A percentile compares a stretch with the other conserved stretches of the same genome.
Conservation (phyloP, 176 grass and related monocot species). For the Carex myosuroides region DNA sequence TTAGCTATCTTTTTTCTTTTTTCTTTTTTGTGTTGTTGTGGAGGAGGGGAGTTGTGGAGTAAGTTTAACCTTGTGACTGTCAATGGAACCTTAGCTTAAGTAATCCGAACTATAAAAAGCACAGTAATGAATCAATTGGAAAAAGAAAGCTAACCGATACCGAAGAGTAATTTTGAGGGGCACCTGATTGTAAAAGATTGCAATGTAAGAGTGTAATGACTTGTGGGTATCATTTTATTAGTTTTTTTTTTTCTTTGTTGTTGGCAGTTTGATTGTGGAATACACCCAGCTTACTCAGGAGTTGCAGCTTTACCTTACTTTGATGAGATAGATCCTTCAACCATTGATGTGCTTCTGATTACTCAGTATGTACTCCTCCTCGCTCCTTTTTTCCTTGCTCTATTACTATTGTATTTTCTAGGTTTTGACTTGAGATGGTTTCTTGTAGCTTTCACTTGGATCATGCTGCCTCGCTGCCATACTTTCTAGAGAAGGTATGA, state of each 20-base stretch:
- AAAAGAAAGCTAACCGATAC: neutral
- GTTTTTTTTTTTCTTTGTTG: neutral
- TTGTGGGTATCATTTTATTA: neutral
- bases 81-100: too few relatives aligned
- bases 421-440: neutral
- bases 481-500: constrained; percentile 89
- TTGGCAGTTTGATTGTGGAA: constrained; percentile 82
- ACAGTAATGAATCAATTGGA: neutral
- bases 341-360: constrained; percentile 84
- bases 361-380: constrained; percentile 43
- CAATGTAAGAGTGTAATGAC: neutral
- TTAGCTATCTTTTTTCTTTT: too few relatives aligned
- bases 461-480: constrained; percentile 86
- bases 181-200: neutral
- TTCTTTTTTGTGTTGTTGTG: too few relatives aligned
- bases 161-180: neutral
- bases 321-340: constrained; percentile 94
- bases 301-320: constrained; percentile 89
- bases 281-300: constrained; percentile 87
- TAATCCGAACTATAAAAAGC: neutral
- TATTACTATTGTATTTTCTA: neutral
- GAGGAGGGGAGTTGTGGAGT: too few relatives aligned
- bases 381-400: neutral
- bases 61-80: too few relatives aligned
- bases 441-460: constrained; percentile 84